Conservation (phyloP, 148 eudicot species). For the Rhododendron simsii region DNA sequence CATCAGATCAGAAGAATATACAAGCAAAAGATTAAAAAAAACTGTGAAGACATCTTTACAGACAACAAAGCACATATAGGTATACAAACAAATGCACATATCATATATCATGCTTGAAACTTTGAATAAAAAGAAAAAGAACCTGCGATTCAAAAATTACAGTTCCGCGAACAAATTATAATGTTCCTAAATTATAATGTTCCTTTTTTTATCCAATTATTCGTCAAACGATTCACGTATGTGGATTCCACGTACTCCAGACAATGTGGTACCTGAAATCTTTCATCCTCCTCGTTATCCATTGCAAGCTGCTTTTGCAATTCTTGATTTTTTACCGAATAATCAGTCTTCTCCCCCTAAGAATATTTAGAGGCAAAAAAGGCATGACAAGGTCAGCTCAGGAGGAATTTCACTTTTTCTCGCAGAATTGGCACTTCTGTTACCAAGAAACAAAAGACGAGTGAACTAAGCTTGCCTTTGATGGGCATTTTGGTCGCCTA, state of each 20-base stretch:
- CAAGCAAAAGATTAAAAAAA: background rate
- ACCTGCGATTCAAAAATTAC: background rate
- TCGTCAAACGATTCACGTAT: background rate
- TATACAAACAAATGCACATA: background rate
- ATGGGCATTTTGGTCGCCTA: conserved; percentile 65
- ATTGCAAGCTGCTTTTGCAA: conserved; percentile 88
- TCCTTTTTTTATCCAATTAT: background rate
- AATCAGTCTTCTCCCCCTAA: conserved; percentile 86
- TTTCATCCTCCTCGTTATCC: conserved; percentile 92
- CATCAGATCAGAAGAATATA: background rate
- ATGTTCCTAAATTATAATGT: background rate
- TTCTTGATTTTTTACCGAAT: conserved; percentile 86
- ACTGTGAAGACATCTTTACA: background rate
- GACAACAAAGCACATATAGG: background rate
- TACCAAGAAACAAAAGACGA: conserved; percentile 1
- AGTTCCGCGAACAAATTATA: background rate
- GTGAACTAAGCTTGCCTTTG: conserved; percentile 54
- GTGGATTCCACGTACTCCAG: background rate
- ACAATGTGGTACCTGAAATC: conserved; percentile 55
- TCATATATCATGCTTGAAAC: background rate
- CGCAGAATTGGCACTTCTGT: background rate
- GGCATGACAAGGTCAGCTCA: conserved; percentile 5
- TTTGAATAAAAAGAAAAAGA: background rate
- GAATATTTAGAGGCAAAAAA: conserved; percentile 4
- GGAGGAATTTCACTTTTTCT: background rate